Evolutionary conservation across 2,329 filamentous ascomycete genomes (phyloP), one percentile per base, ranked within the genome.

Genomic region (Hysterium pulicare): DNA sequence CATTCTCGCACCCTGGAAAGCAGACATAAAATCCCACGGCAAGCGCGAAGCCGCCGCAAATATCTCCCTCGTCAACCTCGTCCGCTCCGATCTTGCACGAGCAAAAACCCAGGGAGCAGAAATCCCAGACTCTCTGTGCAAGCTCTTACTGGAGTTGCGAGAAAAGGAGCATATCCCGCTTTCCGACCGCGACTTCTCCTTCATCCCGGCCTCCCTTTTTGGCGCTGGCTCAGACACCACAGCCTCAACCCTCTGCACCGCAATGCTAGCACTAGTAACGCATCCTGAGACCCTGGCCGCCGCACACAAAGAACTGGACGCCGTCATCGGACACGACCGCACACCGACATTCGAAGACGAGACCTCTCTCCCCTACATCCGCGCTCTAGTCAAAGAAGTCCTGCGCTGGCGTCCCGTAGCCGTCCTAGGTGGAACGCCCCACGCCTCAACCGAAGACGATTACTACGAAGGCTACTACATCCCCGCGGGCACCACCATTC

Each of bases 191-290:
- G 62, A 74, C 47, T 66, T 74, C 42, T 67, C 68, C 3, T 74
- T 71, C 52, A 62, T 73, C 5, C 64, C 71, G 2, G 69, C 67
- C 2, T 67, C 64, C 1, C 57, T 75, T 5, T 72, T 73, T 44
- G 74, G 74, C 21, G 75, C 73, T 9, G 70, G 75, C 21, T 75
- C 66, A 4, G 75, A 78, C 46, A 78, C 75, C 0, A 76, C 73
- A 0, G 69, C 72, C 0, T 71, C 68, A 11, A 74, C 71, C 0
- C 60, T 77, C 16, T 72, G 71, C 45, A 69, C 67, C 13, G 74
- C 70, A 59, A 71, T 80, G 49, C 44, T 77, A 49, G 55, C 78
- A 42, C 45, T 79, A 61, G 44, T 71, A 59, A 46, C 74, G 45
- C 72, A 73, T 46, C 73, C 73, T 0, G 64, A 71, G 5, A 64